These are phyloP conservation scores for Penicillium cataractarum DNA, from an alignment of 495 filamentous ascomycete genomes.

Conservation along the genomic window DNA sequence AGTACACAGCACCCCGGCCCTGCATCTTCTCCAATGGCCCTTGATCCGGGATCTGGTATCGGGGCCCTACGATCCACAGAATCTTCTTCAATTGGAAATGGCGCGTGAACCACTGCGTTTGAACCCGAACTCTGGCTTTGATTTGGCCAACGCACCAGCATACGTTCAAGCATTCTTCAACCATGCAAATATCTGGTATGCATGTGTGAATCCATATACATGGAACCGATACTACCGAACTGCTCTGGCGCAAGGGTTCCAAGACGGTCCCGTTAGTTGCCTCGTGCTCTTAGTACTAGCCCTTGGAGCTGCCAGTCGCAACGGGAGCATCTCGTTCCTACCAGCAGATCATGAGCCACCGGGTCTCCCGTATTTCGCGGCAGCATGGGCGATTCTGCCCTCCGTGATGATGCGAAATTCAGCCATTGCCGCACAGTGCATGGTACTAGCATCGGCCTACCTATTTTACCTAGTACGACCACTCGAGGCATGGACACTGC, in stretches of 20 bases:
- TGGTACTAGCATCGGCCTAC: slow-evolving; percentile 77
- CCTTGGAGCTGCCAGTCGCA: slow-evolving; percentile 71
- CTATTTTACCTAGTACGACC: slow-evolving; percentile 81
- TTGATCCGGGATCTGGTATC: slow-evolving; percentile 76
- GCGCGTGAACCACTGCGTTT: slow-evolving; percentile 69
- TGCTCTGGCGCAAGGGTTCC: slow-evolving; percentile 71
- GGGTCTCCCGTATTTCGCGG: slow-evolving; percentile 78
- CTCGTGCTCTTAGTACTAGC: slow-evolving; percentile 79
- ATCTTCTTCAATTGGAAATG: slow-evolving; percentile 81
- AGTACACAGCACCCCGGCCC: slow-evolving; percentile 75
- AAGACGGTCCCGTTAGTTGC: slow-evolving; percentile 78
- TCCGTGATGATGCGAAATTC: slow-evolving; percentile 78
- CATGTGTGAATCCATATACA: slow-evolving; percentile 80
- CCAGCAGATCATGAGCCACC: slow-evolving; percentile 72
- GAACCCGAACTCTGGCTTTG: slow-evolving; percentile 61
- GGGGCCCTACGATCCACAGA: slow-evolving; percentile 75
- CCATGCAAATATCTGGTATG: slow-evolving; percentile 82
- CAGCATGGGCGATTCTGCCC: slow-evolving; percentile 76
- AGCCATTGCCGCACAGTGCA: slow-evolving; percentile 75
- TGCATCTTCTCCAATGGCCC: slow-evolving; percentile 80
- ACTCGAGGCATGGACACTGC: slow-evolving; percentile 78
- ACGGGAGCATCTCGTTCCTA: slow-evolving; percentile 73
- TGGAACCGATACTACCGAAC: slow-evolving; percentile 77
- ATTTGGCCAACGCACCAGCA: slow-evolving; percentile 71
- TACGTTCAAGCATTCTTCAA: slow-evolving; percentile 80